phyloP scores from a whole-genome alignment of 2,329 filamentous ascomycete species.

The Nigrospora sphaerica region DNA sequence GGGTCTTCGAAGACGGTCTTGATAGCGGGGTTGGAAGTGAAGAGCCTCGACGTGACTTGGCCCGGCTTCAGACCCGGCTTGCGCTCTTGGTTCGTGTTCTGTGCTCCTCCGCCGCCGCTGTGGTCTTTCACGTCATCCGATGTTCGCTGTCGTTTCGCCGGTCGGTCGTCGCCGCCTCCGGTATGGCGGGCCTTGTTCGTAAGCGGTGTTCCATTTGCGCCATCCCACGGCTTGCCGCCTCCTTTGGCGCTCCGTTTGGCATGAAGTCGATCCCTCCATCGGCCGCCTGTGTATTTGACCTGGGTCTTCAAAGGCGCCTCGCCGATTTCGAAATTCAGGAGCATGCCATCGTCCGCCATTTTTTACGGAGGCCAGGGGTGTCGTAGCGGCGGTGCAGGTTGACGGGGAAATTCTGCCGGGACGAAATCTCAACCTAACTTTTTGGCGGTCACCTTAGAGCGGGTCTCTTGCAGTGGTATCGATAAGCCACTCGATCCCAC shows the following conservation, averaged over 20 bases:
- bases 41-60: conserved; percentile 77
- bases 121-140: conserved; percentile 10
- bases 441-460: no score
- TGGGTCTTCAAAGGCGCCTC: conserved; percentile 57
- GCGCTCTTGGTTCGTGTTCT: conserved; percentile 11
- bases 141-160: conserved; percentile 39
- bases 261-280: conserved; percentile 81
- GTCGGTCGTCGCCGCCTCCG: conserved; percentile 16
- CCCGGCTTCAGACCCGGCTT: conserved; percentile 14
- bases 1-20: conserved; percentile 52
- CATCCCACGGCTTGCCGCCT: conserved; percentile 15
- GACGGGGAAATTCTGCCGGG: no score
- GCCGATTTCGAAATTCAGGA: conserved; percentile 82
- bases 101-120: conserved; percentile 15
- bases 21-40: conserved; percentile 78
- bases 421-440: no score
- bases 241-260: conserved; percentile 58
- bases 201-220: conserved; percentile 21
- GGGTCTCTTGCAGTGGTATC: no score
- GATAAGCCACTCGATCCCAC: no score
- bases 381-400: no score
- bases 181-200: conserved; percentile 14
- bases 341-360: conserved; percentile 94
- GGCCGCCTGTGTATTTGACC: conserved; percentile 75
- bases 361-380: conserved; percentile 1